phyloP scores from a whole-genome alignment of 306 rosid genomes.

The Lathyrus tuberosus region DNA sequence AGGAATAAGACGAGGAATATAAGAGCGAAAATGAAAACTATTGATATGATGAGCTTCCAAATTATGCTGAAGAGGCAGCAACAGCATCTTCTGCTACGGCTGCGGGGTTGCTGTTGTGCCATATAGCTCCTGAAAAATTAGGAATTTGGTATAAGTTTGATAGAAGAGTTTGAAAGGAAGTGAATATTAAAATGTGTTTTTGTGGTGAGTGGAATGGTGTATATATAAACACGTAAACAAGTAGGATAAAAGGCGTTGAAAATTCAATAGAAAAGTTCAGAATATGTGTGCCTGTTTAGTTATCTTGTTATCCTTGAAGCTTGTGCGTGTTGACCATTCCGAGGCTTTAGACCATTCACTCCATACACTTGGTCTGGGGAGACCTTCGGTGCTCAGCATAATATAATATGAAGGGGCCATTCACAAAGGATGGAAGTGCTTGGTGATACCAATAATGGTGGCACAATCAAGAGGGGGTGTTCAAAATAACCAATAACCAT shows the following conservation, averaged over 20 bases:
- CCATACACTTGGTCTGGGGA: no score
- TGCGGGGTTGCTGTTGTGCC: not conserved
- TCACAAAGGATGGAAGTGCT: no score
- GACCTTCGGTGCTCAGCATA: no score
- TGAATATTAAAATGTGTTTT: not conserved
- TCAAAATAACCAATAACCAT: no score
- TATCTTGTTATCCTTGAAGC: no score
- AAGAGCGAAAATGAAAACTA: conserved; percentile 38
- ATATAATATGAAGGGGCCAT: no score
- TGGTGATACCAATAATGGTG: no score
- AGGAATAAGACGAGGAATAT: conserved; percentile 51
- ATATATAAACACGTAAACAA: not conserved
- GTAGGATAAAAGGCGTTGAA: not conserved
- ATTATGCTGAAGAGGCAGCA: conserved; percentile 50
- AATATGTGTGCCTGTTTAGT: not conserved
- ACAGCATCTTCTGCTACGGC: conserved; percentile 17
- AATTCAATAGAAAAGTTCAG: not conserved
- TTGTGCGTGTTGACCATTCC: no score
- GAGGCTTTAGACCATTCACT: no score
- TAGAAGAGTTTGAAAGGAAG: not conserved
- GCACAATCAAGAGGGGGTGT: no score
- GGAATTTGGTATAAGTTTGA: no score
- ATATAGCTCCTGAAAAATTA: not conserved
- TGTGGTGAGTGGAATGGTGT: not conserved
- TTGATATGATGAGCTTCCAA: conserved; percentile 45